Base-by-base conservation (phyloP, 2,329 filamentous ascomycete genomes). In the Magnaporthales sp. region DNA sequence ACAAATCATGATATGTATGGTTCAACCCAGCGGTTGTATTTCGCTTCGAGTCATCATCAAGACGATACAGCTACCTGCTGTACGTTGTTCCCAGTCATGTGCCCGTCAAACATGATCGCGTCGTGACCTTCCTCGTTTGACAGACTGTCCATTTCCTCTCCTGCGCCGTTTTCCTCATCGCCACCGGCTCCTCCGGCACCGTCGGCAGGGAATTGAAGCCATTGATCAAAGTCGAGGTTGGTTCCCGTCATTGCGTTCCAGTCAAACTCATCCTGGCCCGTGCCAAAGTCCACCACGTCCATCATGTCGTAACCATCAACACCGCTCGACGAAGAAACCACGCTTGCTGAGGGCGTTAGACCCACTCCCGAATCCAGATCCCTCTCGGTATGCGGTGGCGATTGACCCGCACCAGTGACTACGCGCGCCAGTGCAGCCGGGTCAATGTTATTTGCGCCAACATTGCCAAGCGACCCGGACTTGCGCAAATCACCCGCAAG, bases 141-240 rank as follows among this genome's bases (percentile, higher is more conserved):
- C 26, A 58, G 32, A 22, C 38, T 54, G 13, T 15, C 62, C 22
- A 15, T 63, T 8, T 63, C 22, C 31, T 63, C 73, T 74, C 54
- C 54, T 70, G 78, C 75, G 62, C 79, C 70, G 27, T 74, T 74
- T 29, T 78, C 78, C n/a, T 77, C 78, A 8, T 73, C 71, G 46
- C 74, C 75, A 67, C 76, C 79, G 11, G 78, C 77, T 10, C 63
- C 63, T 6, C 63, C 63, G 6, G 63, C 24, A 7, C 79, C 81
- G 64, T 85, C 84, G 1, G 79, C 78, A 1, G 64, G 84, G 68
- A 85, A 87, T 68, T 86, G 82, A 26, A 87, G 77, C 82, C 83
- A 87, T 70, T 86, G 83, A 67, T 86, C 83, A 66, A 86, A 83
- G 66, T 87, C 84, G 67, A 86, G 81, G 68, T 84, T 83, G 9